Base-by-base conservation (phyloP, 148 eudicot species). In the Euryodendron excelsum region DNA sequence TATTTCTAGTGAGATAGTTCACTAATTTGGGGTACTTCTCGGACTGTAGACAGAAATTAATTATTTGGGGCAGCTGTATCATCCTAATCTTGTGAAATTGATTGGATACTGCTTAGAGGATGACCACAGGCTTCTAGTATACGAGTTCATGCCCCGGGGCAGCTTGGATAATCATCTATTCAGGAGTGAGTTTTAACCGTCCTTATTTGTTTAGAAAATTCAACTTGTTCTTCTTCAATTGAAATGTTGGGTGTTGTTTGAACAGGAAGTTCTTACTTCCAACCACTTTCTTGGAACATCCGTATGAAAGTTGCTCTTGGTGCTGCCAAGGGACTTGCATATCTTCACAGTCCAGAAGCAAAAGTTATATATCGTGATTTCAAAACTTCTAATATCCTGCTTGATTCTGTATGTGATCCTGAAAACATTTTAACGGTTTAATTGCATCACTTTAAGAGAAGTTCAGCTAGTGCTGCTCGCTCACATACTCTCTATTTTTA, bases 291-390 rank as follows among this genome's bases (percentile, higher is more conserved):
- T 44, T 94, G 98, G 98, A 84, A 69, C 55, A 76, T 90, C 61
- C 88, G 98, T 28, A 86, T 94, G 87, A 90, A 89, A 86, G 89
- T 92, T 36, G 92, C 90, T 80, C 93, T 94, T 59, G 98, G 91
- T 60, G 94, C 98, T 66, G 98, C 98, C 62, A 89, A 86, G 79
- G 98, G 98, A 36, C 92, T 94, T 75, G 94, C 93, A 0, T 94
- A 87, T 83, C 94, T 94, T 73, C 98, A 94, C 76, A 86, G 91
- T 76, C 94, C 96, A 3, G 85, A 87, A 74, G 89, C 88, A 0
- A 88, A 83, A 87, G 98, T 94, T 77, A 94, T 94, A 36, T 94
- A 92, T 65, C 91, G 97, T 23, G 98, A 93, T 84, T 88, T 90
- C 82, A 93, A 93, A 53, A 74, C 92, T 15, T 88, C 98, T 61